Evolutionary conservation across 2,329 filamentous ascomycete genomes (phyloP), one percentile per base, ranked within the genome.

Genomic region (Botrytis hyacinthi): DNA sequence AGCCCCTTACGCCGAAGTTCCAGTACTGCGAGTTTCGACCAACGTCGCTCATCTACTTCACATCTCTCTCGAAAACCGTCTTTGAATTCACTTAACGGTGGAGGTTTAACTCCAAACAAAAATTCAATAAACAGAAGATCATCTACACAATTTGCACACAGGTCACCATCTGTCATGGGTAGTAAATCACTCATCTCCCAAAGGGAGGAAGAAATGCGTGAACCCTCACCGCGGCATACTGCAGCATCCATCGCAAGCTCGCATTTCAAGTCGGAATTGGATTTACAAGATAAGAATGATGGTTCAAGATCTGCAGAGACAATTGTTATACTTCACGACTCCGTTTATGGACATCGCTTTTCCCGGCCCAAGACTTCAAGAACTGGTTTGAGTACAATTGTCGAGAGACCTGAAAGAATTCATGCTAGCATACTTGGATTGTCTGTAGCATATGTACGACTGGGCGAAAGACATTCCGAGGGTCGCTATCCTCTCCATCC

Each of bases 291-390:
- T 42, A 73, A 61, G 63, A 76, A 78, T 48, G 73, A 77, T 22
- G 73, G 77, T 32, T 65, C 75, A 35, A 76, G 77, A 40, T 77
- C 83, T 48, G 82, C 87, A 18, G 85, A 94, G 74, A 94, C 94
- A 0, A 83, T 97, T 7, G 94, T 98, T 65, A 87, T 99, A 44
- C 84, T 99, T 2, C 94, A 98, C 79, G 96, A 99, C 83, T 91
- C 92, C 71, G 97, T 95, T 83, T 99, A 98, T 81, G 95, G 95
- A 37, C 96, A 99, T 83, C 91, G 94, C 35, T 99, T 91, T 82
- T 93, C 95, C 18, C 88, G 96, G 62, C 94, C 94, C 6, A 91
- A 92, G 78, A 92, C 94, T 0, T 91, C 90, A 35, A 92, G 92
- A 78, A 87, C 85, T 62, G 87, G 88, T 26, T 86, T 98, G 1